A percentile compares a stretch with the other conserved stretches of the same genome.
These are phyloP conservation scores for Citropsis articulata DNA, from an alignment of 345 rosid species.

Conservation along the genomic window DNA sequence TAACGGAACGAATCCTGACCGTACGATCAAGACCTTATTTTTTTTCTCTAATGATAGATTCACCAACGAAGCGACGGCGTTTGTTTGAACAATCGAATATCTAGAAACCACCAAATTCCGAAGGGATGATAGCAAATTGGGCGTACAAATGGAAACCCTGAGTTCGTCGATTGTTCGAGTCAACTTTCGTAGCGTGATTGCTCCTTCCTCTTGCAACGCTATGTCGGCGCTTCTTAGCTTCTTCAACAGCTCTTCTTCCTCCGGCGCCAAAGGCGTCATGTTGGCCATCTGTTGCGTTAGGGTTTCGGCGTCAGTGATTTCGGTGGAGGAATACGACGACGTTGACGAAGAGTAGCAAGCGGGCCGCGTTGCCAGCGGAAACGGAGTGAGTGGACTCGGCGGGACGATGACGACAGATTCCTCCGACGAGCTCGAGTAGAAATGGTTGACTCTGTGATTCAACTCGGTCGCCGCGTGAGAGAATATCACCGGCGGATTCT, in stretches of 20 bases:
- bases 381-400: conserved; percentile 57
- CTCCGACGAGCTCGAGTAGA: conserved; percentile 52
- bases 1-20: conserved; percentile 68
- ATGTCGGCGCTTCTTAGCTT: conserved; percentile 52
- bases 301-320: conserved; percentile 29
- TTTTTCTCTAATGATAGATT: conserved; percentile 66
- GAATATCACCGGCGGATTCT: conserved; percentile 34
- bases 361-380: conserved; percentile 71
- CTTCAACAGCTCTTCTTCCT: conserved; percentile 49
- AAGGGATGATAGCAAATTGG: conserved; percentile 46
- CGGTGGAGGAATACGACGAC: conserved; percentile 52
- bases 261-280: conserved; percentile 28
- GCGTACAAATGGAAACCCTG: conserved; percentile 55
- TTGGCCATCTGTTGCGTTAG: conserved; percentile 16
- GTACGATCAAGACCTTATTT: conserved; percentile 63
- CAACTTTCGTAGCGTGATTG: conserved; percentile 48
- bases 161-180: conserved; percentile 54
- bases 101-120: conserved; percentile 52
- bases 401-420: conserved; percentile 51
- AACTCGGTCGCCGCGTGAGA: conserved; percentile 61
- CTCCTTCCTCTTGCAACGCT: conserved; percentile 60
- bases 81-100: conserved; percentile 60
- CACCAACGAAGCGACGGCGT: conserved; percentile 68
- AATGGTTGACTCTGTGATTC: conserved; percentile 28
- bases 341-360: conserved; percentile 59